Base-by-base conservation (phyloP, 164 flowering plant genomes). In the Berberis thunbergii region DNA sequence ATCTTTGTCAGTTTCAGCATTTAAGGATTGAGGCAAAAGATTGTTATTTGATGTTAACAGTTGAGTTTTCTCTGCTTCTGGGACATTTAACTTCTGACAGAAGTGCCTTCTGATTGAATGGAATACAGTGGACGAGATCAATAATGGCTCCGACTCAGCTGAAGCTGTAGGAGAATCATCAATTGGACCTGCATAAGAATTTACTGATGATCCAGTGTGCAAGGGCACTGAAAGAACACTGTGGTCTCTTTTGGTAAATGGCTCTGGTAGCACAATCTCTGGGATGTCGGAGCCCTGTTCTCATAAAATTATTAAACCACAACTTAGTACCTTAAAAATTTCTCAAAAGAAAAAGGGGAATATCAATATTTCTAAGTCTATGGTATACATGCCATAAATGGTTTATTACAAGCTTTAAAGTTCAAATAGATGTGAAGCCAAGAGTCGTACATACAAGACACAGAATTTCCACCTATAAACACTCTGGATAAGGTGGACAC, bases 211-310 rank as follows among this genome's bases (percentile, higher is more conserved):
- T 65, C 66, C 70, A 41, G 12, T 11, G 49, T 66, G 64, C 44
- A 68, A 64, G 13, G 59, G 45, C 49, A 69, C 67, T 52, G 59
- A 60, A 44, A 50, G 12, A 26, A 43, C 46, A 8, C 38, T n/a
- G 43, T 57, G 59, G 64, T 66, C 66, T 64, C 45, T 58, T 65
- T 74, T 68, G 73, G 64, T 72, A 66, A 73, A 72, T 12, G 80
- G 85, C 60, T 72, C 79, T 11, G 86, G 96, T 56, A 86, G 70
- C 64, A 45, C 63, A 59, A 80, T 86, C 72, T 77, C 82, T 57
- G 96, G 91, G 62, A 86, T 74, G 57, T 80, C 83, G 56, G 45
- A 59, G 41, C 43, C 84, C 88, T 78, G 78, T 38, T 53, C 26
- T 10, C 61, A 60, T 49, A 72, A 73, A 57, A 10, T 49, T 11